Percentiles rank a stretch among this genome's conserved stretches.
Conservation (phyloP, 495 filamentous ascomycete genomes). For the Penicillium turbatum region DNA sequence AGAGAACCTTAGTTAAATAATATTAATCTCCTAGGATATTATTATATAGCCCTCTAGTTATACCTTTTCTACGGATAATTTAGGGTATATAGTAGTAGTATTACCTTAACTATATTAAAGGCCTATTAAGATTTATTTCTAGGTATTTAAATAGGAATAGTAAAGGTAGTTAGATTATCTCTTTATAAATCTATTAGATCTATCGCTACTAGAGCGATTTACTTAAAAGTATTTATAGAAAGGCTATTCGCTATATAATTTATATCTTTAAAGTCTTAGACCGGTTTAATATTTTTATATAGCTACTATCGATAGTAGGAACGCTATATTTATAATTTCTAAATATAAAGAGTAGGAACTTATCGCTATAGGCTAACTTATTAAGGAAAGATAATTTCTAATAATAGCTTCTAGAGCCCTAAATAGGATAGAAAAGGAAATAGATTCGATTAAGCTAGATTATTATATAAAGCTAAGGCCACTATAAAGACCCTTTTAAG, state of each 20-base stretch:
- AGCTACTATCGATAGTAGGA: not conserved
- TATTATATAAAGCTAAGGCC: not conserved
- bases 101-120: not conserved
- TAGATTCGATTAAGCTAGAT: not conserved
- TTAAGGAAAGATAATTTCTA: constrained; percentile 2
- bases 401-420: constrained; percentile 5
- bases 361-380: constrained; percentile 1
- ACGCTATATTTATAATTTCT: not conserved
- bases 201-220: not conserved
- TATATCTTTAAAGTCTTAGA: not conserved
- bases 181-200: not conserved
- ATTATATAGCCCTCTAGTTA: not conserved
- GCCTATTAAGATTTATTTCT: not conserved
- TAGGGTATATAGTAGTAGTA: not conserved
- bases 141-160: not conserved
- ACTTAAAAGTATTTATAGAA: not conserved
- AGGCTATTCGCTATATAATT: not conserved
- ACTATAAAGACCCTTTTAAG: not conserved
- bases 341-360: not conserved
- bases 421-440: constrained; percentile 6
- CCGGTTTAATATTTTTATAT: not conserved
- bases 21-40: not conserved
- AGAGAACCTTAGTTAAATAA: not conserved
- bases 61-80: not conserved
- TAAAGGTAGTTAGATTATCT: not conserved